These are phyloP conservation scores for Miscanthus lutarioriparius DNA, from an alignment of 176 grass and related monocot species.

Conservation along the genomic window DNA sequence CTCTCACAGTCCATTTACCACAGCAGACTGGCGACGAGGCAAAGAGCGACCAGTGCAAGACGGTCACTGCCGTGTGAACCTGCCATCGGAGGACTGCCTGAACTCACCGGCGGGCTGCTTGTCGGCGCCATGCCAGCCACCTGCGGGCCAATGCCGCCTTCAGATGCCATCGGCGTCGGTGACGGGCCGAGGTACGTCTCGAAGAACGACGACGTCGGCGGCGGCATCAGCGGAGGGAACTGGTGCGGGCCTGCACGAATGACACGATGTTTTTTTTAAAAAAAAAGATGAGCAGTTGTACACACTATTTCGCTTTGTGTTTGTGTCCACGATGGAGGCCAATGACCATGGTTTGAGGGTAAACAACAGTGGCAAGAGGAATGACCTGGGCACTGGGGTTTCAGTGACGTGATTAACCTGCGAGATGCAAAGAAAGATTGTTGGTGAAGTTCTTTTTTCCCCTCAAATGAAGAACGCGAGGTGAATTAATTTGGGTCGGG, in stretches of 20 bases:
- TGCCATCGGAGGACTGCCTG: not conserved
- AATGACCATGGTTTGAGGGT: too few relatives aligned
- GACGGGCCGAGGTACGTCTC: constrained; percentile 64
- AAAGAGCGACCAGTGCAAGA: not conserved
- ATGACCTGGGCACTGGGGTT: constrained; percentile 75
- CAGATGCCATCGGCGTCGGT: constrained; percentile 40
- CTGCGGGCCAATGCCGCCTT: constrained; percentile 36
- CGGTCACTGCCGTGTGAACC: not conserved
- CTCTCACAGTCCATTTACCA: not conserved
- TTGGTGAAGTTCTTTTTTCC: not conserved
- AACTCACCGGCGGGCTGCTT: constrained; percentile 22
- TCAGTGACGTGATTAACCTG: constrained; percentile 65
- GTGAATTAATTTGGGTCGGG: not conserved
- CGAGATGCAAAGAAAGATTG: not conserved
- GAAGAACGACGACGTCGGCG: constrained; percentile 64
- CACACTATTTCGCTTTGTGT: too few relatives aligned
- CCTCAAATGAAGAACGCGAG: not conserved
- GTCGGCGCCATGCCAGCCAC: constrained; percentile 19
- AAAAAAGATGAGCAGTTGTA: too few relatives aligned
- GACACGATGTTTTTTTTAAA: not conserved
- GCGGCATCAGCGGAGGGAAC: constrained; percentile 61
- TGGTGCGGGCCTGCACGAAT: constrained; percentile 47
- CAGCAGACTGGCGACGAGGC: not conserved
- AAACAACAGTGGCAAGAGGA: not conserved
- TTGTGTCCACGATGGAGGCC: too few relatives aligned